Evolutionary conservation across 2,329 filamentous ascomycete genomes (phyloP).

Genomic region (Chalaropsis thielavioides): DNA sequence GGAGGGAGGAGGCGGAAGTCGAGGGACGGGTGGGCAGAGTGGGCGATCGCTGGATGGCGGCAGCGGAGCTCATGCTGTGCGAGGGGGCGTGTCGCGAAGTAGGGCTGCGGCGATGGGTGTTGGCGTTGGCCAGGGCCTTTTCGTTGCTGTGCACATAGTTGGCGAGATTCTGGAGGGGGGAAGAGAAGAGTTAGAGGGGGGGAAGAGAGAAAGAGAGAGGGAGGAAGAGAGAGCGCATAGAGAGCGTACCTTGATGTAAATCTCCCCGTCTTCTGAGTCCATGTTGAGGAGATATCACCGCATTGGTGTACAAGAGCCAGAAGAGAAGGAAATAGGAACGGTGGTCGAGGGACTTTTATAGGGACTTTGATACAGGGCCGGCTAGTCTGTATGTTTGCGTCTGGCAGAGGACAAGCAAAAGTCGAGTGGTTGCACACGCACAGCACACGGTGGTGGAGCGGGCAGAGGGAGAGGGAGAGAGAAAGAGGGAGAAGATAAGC

Average conservation of each 20-base stretch:
- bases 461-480: not conserved
- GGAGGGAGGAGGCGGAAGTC: constrained; percentile 53
- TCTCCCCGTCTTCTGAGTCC: constrained; percentile 79
- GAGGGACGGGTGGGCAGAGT: constrained; percentile 47
- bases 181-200: constrained; percentile 12
- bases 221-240: not conserved
- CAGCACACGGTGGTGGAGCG: not conserved
- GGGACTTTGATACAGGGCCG: not conserved
- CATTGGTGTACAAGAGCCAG: constrained; percentile 11
- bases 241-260: constrained; percentile 64
- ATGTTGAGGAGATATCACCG: constrained; percentile 37
- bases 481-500: not conserved
- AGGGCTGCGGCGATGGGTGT: constrained; percentile 68
- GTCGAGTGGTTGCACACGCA: not conserved
- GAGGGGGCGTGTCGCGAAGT: constrained; percentile 54
- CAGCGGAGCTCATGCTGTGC: constrained; percentile 46
- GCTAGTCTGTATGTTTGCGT: not conserved
- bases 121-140: constrained; percentile 87
- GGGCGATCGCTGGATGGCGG: constrained; percentile 37
- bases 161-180: constrained; percentile 63
- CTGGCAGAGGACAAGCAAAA: not conserved
- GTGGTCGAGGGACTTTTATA: not conserved
- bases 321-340: not conserved
- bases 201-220: not conserved
- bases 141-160: constrained; percentile 95